Percentiles rank a stretch among this genome's conserved stretches.
Conservation (phyloP, 495 filamentous ascomycete species). For the Lophiotrema nucula region DNA sequence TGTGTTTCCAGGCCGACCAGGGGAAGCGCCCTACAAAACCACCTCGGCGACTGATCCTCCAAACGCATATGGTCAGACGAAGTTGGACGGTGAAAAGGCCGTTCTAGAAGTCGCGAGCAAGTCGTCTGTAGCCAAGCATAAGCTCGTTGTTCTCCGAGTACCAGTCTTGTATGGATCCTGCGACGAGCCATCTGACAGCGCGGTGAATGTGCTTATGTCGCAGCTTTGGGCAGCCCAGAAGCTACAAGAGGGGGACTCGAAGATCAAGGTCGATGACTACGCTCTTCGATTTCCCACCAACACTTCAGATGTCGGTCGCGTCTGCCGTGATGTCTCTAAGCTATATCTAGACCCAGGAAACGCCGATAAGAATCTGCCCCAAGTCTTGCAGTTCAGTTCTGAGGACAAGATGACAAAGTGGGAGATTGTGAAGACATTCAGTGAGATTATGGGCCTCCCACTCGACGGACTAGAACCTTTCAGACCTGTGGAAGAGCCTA, state of each 20-base stretch:
- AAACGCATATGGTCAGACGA: slow-evolving; percentile 86
- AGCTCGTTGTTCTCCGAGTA: slow-evolving; percentile 70
- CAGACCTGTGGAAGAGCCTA: slow-evolving; percentile 62
- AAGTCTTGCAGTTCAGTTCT: slow-evolving; percentile 80
- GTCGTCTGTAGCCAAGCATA: neutral
- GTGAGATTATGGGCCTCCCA: slow-evolving; percentile 74
- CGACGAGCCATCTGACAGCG: slow-evolving; percentile 67
- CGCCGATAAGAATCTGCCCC: slow-evolving; percentile 53
- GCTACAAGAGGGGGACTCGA: slow-evolving; percentile 43
- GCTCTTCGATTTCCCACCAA: slow-evolving; percentile 80
- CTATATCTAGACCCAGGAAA: slow-evolving; percentile 55
- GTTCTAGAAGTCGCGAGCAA: slow-evolving; percentile 51
- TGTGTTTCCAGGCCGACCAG: slow-evolving; percentile 77
- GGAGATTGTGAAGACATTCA: slow-evolving; percentile 79
- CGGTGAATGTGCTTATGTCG: slow-evolving; percentile 78
- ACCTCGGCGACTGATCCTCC: slow-evolving; percentile 64
- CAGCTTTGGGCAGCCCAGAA: slow-evolving; percentile 66
- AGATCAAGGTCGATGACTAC: slow-evolving; percentile 86
- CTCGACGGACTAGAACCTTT: slow-evolving; percentile 63
- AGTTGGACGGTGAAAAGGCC: slow-evolving; percentile 77
- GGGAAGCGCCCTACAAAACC: slow-evolving; percentile 81
- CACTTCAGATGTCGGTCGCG: slow-evolving; percentile 84
- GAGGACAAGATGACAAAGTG: slow-evolving; percentile 90
- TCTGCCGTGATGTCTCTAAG: slow-evolving; percentile 67
- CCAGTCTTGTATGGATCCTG: slow-evolving; percentile 78